Evolutionary conservation across 2,329 filamentous ascomycete species (phyloP), one percentile per base, ranked within the genome.

Genomic region (Venturia aucupariae): DNA sequence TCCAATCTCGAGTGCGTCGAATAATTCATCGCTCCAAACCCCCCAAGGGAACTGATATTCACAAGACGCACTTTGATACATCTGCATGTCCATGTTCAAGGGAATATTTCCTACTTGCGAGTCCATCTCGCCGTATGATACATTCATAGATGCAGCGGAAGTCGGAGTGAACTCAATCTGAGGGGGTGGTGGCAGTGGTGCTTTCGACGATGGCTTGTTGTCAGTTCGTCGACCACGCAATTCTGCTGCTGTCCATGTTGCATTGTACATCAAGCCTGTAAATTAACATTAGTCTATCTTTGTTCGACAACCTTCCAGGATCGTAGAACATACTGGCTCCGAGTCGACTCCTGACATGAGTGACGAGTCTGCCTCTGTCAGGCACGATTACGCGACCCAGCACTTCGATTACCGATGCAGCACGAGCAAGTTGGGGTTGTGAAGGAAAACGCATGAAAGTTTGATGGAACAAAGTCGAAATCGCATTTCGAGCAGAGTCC

Each of bases 361-460:
- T 57, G 35, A 54, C 55, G 48, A 67, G 39, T 39, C 66, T 61
- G 30, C 61, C 54, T 15, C 35, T 22, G 15, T 64, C 64, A 27
- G 66, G 66, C n/a, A 67, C 64, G n/a, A 65, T 61, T 15, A 61
- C 60, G n/a, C 66, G 42, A 19, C 60, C 66, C 1, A 67, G 41
- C 2, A 66, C 63, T 54, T 66, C 65, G 10, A 66, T 44, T 2
- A 55, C 63, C 1, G 54, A 24, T 13, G 59, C 63, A 13, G 65
- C 65, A 41, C 63, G 63, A 17, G 24, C 22, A 39, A 65, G 41
- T 54, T 63, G 41, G 17, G 24, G 46, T 11, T 60, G 46, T 8
- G 60, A 63, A 19, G 32, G 59, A 35, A 66, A 65, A 35, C 62
- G 63, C 38, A 51, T 66, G 48, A 66, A 65, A 27, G 65, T 35